Base-by-base conservation (phyloP, 148 eudicot genomes). In the Beta vulgaris region DNA sequence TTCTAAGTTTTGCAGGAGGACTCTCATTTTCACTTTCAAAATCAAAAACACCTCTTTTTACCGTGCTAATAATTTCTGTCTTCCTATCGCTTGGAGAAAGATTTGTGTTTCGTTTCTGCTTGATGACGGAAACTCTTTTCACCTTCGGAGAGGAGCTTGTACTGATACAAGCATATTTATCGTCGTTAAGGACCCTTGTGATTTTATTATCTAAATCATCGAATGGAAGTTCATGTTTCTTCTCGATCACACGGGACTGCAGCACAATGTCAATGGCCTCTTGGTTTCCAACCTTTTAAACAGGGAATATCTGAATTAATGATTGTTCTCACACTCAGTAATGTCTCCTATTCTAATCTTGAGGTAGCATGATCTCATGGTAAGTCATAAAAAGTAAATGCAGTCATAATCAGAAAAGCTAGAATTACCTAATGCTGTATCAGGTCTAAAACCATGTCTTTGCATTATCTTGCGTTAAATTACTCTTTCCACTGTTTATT, bases 251-350 rank as follows among this genome's bases (percentile, higher is more conserved):
- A 77, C 78, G 69, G 14, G 79, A 84, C 73, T 72, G 77, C 70
- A 70, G 82, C 63, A 91, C 88, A 46, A 84, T 75, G 78, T 94
- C 88, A 62, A 85, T 74, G 55, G 93, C 97, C 82, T 94, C 98
- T 80, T 94, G 97, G 78, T 92, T 84, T 59, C 83, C 88, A 67
- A 91, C 93, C 97, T 91, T 51, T 54, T 18, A 26, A n/a, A n/a
- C 21, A 67, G 34, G 25, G 18, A 46, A 11, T 57, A 79, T 25
- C 29, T 29, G 48, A 58, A 55, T 78, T 51, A 73, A 55, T 14
- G 14, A 25, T 19, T 75, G 54, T 61, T 74, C 18, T 31, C 8
- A 28, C 36, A 26, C 15, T 31, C 64, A 59, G 46, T 19, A 39
- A 58, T 34, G 54, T 5, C 28, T 26, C 46, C 14, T 51, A 62